Evolutionary conservation across 2,329 filamentous ascomycete genomes (phyloP).

Genomic region (Ophiocordyceps camponoti-leonardi): DNA sequence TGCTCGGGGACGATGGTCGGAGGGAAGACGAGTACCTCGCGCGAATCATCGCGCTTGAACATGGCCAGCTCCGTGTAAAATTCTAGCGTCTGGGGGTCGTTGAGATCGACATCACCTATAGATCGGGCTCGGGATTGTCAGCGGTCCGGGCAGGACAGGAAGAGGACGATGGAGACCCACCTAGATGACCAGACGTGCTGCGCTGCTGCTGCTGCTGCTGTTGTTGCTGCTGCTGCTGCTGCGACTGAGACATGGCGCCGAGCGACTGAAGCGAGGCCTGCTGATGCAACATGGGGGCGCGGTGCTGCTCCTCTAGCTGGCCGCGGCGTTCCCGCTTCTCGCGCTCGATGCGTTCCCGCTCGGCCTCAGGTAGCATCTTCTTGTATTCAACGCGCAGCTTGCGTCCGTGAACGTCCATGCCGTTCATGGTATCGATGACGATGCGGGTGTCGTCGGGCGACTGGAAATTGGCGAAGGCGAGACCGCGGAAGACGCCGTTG

Average conservation of each 20-base stretch:
- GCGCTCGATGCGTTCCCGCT: conserved; percentile 87
- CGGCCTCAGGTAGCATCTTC: conserved; percentile 93
- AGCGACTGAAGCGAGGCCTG: conserved; percentile 79
- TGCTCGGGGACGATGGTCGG: conserved; percentile 65
- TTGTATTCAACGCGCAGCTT: conserved; percentile 97
- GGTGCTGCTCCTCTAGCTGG: conserved; percentile 92
- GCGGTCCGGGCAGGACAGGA: neutral
- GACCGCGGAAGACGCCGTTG: conserved; percentile 85
- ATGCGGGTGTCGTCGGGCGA: conserved; percentile 83
- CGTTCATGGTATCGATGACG: conserved; percentile 89
- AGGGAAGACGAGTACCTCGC: conserved; percentile 74
- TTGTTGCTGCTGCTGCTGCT: conserved; percentile 29
- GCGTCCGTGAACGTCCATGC: conserved; percentile 84
- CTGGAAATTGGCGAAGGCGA: conserved; percentile 97
- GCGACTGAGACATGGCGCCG: conserved; percentile 45
- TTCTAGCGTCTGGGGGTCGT: conserved; percentile 71
- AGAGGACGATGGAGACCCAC: too few relatives aligned
- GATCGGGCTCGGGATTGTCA: conserved; percentile 3
- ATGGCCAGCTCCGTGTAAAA: conserved; percentile 83
- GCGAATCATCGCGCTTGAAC: conserved; percentile 64
- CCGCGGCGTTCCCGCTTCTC: conserved; percentile 94
- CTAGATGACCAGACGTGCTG: conserved; percentile 22
- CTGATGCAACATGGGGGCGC: conserved; percentile 58
- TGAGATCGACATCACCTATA: conserved; percentile 61
- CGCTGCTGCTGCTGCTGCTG: too few relatives aligned